A percentile compares a stretch with the other conserved stretches of the same genome.
These are phyloP conservation scores for Ganoderma boninense DNA, from an alignment of 1,284 basidiomycete genomes.

Conservation along the genomic window DNA sequence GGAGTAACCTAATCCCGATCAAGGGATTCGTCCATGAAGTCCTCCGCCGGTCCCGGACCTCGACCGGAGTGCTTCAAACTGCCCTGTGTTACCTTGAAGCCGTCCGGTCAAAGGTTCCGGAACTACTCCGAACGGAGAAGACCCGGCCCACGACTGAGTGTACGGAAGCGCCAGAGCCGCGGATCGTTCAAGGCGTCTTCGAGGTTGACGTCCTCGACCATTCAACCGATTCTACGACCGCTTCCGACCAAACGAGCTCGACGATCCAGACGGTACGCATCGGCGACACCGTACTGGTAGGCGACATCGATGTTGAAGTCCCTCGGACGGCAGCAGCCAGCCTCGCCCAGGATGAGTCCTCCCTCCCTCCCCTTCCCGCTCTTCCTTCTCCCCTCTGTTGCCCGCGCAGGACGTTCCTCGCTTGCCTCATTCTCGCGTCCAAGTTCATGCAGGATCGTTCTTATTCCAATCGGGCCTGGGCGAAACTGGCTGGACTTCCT, in stretches of 20 bases:
- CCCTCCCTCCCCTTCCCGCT: constrained; percentile 53
- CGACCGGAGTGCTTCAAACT: constrained; percentile 77
- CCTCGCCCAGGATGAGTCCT: constrained; percentile 31
- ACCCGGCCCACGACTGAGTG: constrained; percentile 36
- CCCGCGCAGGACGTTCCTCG: constrained; percentile 88
- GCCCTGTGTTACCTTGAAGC: constrained; percentile 84
- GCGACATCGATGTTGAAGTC: constrained; percentile 11
- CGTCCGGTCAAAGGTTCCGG: constrained; percentile 69
- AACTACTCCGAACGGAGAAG: constrained; percentile 61
- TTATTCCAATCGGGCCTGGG: constrained; percentile 94
- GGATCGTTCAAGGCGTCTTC: constrained; percentile 50
- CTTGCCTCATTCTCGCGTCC: constrained; percentile 86
- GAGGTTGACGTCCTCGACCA: background rate
- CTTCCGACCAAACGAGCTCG: constrained; percentile 25
- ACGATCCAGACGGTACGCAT: constrained; percentile 27
- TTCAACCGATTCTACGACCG: background rate
- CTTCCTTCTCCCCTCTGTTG: constrained; percentile 86
- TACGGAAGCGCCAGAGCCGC: constrained; percentile 53
- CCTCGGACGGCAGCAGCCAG: background rate
- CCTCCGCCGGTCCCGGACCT: constrained; percentile 77
- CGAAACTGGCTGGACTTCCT: constrained; percentile 82
- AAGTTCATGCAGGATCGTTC: constrained; percentile 95
- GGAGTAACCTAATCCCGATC: constrained; percentile 60
- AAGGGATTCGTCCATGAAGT: constrained; percentile 82
- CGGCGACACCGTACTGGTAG: constrained; percentile 20